These are phyloP conservation scores for Iris pallida DNA, from an alignment of 116 monocot genomes.

Conservation along the genomic window DNA sequence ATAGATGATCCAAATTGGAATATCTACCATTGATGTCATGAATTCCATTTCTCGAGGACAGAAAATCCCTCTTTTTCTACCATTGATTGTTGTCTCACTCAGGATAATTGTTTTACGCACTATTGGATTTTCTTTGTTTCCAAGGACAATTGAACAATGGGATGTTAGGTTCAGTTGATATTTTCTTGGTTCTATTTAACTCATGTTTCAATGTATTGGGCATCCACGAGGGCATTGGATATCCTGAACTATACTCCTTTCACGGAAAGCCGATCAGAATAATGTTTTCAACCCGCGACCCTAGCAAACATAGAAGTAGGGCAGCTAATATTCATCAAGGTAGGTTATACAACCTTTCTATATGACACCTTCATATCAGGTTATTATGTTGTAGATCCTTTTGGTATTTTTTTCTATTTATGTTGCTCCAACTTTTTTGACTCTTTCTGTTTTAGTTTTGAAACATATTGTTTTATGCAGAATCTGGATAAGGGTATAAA, in stretches of 20 bases:
- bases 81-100: too few species aligned
- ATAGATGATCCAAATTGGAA: constrained; percentile 99
- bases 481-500: constrained; percentile 90
- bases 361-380: not conserved
- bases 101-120: too few species aligned
- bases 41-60: constrained; percentile 99
- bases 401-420: not conserved
- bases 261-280: constrained; percentile 77
- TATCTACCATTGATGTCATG: constrained; percentile 99
- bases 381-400: not conserved
- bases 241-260: constrained; percentile 76
- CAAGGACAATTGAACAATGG: not conserved
- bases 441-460: not conserved
- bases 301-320: constrained; percentile 68
- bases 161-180: not conserved
- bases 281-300: constrained; percentile 98
- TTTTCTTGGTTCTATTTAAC: not conserved
- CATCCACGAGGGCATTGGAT: constrained; percentile 83
- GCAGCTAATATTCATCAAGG: constrained; percentile 97
- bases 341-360: constrained; percentile 6
- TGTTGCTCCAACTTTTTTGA: not conserved
- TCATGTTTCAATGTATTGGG: constrained; percentile 2
- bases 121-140: too few species aligned
- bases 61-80: constrained; percentile 98
- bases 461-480: constrained; percentile 34